Evolutionary conservation across 2,329 filamentous ascomycete genomes (phyloP), one percentile per base, ranked within the genome.

Genomic region (Hypoxylon sp.): DNA sequence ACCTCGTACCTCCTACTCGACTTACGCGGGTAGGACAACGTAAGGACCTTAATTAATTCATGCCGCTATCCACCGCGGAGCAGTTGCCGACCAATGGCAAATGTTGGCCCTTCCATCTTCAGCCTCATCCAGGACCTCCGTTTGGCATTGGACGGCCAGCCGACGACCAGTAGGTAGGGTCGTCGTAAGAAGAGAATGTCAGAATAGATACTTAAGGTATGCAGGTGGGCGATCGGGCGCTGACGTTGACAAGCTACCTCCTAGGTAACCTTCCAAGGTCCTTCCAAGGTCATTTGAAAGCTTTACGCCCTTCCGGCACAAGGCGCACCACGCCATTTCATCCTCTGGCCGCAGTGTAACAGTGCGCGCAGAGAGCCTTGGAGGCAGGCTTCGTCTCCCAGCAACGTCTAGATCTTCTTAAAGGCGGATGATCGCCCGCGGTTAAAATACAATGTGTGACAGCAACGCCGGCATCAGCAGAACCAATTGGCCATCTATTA

Each of bases 91-190:
- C 69, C 69, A 72, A 70, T 69, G 17, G 25, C 5, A 48, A 22
- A 33, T 50, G 14, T 54, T 10, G 10, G 33, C 14, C 11, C 35
- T 53, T 25, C 27, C n/a, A 46, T 61, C 49, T 72, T 72, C 66
- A 72, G 69, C 69, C 69, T 72, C 69, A 72, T 64, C 61, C 14
- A 53, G 53, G 35, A 40, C 61, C 31, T 66, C 27, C 6, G 22
- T 64, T 46, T 61, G 61, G 30, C 55, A 33, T 56, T 62, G 27
- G 31, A 63, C 44, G 57, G 60, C 60, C 50, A 48, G 57, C 60
- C 53, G 25, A 44, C 17, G 4, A 22, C 10, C 25, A 30, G 54
- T 25, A 60, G 33, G 33, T 69, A 58, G 42, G 37, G 44, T 35
- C 20, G 17, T 62, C 27, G 35, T 46, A 20, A 42, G 50, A 42